These are phyloP conservation scores for Aspergillus homomorphus DNA, from an alignment of 495 filamentous ascomycete species.

Conservation along the genomic window DNA sequence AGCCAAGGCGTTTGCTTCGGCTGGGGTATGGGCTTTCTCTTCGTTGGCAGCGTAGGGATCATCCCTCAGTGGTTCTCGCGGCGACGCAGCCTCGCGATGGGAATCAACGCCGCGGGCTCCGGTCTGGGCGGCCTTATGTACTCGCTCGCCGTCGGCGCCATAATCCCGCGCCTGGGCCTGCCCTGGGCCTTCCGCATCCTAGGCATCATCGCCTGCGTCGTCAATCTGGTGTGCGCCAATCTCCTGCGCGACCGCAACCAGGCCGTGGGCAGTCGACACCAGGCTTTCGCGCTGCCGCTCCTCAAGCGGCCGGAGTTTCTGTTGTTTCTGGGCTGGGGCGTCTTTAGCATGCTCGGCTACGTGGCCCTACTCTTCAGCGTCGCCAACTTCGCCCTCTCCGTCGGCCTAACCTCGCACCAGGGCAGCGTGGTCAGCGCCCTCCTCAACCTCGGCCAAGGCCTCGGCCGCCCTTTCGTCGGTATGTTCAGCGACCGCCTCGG, in stretches of 20 bases:
- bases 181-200: constrained; percentile 73
- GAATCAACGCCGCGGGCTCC: constrained; percentile 68
- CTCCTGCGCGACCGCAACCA: constrained; percentile 70
- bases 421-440: constrained; percentile 69
- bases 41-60: constrained; percentile 66
- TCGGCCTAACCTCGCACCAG: constrained; percentile 65
- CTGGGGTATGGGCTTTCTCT: constrained; percentile 72
- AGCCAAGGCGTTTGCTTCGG: constrained; percentile 77
- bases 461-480: constrained; percentile 71
- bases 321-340: constrained; percentile 64
- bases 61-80: constrained; percentile 77
- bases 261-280: constrained; percentile 58
- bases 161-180: constrained; percentile 59
- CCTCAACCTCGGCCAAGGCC: constrained; percentile 65
- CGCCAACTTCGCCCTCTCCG: constrained; percentile 63
- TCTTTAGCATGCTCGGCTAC: constrained; percentile 72
- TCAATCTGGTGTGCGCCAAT: constrained; percentile 59
- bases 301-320: constrained; percentile 60
- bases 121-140: constrained; percentile 72
- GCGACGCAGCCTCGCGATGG: constrained; percentile 67
- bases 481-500: constrained; percentile 70
- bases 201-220: constrained; percentile 62
- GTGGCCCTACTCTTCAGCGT: constrained; percentile 74
- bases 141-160: constrained; percentile 44
- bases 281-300: constrained; percentile 60